Percentiles rank a stretch among this genome's conserved stretches.
Evolutionary conservation across 768 basidiomycete species (phyloP).

Genomic region (Leucosporidium scottii): DNA sequence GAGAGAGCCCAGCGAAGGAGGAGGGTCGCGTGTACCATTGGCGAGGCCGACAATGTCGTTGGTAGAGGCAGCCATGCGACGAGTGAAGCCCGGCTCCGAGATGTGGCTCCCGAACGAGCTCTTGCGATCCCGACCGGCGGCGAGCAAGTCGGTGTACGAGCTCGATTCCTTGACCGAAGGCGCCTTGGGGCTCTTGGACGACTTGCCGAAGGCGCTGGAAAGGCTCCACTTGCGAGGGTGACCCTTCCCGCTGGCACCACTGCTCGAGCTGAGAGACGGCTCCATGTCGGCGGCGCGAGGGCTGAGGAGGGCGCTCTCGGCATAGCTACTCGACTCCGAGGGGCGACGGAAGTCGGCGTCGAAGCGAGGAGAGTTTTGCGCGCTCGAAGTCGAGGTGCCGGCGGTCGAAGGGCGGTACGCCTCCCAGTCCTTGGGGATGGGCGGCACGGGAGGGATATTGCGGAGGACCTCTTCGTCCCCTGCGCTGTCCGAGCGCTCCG

Average conservation of each 20-base stretch:
- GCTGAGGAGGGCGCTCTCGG: conserved; percentile 8
- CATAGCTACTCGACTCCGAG: conserved; percentile 34
- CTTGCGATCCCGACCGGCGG: conserved; percentile 7
- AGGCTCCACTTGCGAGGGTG: conserved; percentile 31
- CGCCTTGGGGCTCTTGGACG: conserved; percentile 28
- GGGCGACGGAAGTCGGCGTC: conserved; percentile 42
- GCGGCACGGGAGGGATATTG: conserved; percentile 83
- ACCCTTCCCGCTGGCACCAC: not conserved
- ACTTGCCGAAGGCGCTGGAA: conserved; percentile 30
- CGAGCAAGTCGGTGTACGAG: conserved; percentile 23
- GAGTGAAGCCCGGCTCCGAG: conserved; percentile 6
- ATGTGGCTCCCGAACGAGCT: conserved; percentile 9
- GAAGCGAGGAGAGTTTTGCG: conserved; percentile 43
- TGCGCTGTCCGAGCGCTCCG: conserved; percentile 53
- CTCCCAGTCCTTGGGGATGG: conserved; percentile 74
- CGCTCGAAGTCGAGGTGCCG: conserved; percentile 39
- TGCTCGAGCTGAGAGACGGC: not conserved
- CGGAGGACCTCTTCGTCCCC: conserved; percentile 51
- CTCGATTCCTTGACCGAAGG: conserved; percentile 26
- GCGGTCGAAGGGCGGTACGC: conserved; percentile 48
- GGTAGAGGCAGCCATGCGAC: conserved; percentile 27
- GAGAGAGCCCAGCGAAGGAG: conserved; percentile 19
- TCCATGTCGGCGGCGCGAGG: conserved; percentile 15
- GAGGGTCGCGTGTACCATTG: not conserved
- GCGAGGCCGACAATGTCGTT: conserved; percentile 27